Evolutionary conservation across 805 yeast genomes (phyloP).

Genomic region (Suhomyces emberorum): DNA sequence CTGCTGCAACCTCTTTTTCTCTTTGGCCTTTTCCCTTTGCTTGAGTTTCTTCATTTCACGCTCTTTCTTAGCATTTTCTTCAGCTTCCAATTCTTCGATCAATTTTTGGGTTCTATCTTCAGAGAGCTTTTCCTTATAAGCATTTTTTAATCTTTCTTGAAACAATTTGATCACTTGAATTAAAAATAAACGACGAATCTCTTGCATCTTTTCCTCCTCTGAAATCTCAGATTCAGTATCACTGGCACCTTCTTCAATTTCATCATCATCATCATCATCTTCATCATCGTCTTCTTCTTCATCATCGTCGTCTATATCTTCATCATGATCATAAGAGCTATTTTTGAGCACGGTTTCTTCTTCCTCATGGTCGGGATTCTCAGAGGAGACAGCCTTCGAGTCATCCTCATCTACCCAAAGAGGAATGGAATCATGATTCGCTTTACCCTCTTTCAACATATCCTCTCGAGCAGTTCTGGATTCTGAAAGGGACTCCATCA

Average conservation of each 20-base stretch:
- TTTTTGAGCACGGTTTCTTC: conserved; percentile 24
- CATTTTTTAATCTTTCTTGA: conserved; percentile 67
- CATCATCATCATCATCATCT: conserved; percentile 31
- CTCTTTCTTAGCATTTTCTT: conserved; percentile 60
- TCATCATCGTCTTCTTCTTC: conserved; percentile 4
- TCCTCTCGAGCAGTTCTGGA: conserved; percentile 37
- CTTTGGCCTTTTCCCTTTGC: conserved; percentile 67
- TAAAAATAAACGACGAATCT: conserved; percentile 76
- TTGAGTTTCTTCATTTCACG: conserved; percentile 62
- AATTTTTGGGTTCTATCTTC: conserved; percentile 64
- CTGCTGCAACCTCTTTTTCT: conserved; percentile 62
- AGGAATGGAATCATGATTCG: conserved; percentile 8
- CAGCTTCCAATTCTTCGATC: conserved; percentile 68
- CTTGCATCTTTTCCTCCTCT: conserved; percentile 66
- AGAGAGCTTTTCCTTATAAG: conserved; percentile 78
- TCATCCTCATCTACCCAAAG: conserved; percentile 24
- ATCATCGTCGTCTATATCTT: conserved; percentile 5
- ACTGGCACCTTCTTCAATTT: conserved; percentile 38
- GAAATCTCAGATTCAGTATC: conserved; percentile 35
- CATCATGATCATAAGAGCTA: conserved; percentile 19
- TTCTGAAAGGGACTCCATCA: conserved; percentile 73
- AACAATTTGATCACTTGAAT: conserved; percentile 75
- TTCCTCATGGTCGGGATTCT: conserved; percentile 24
- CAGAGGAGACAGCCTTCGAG: background rate
- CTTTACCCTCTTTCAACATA: conserved; percentile 14